Evolutionary conservation across 1,284 basidiomycete genomes (phyloP), one percentile per base, ranked within the genome.

Genomic region (Pyrrhoderma lamaoense): DNA sequence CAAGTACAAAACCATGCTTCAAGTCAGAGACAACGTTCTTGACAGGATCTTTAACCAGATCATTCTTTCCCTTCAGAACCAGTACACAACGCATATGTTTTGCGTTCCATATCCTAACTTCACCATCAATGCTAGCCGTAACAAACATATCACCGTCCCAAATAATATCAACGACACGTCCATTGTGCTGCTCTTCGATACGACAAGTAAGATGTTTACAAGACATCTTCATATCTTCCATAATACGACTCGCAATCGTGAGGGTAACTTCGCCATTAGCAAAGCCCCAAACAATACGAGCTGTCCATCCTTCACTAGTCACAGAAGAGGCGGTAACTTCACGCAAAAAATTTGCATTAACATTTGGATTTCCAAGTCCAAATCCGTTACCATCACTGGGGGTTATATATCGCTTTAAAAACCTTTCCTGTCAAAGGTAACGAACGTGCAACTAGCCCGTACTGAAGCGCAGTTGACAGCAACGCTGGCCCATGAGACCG

Each of bases 361-460:
- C 86, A 58, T 90, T 89, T 3, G 85, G 85, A 49, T 80, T 75
- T 0, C 82, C 83, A 9, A 80, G 60, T 1, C 82, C 83, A 42
- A 74, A 70, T 3, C 82, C 83, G 42, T 74, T 70, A 2, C 51
- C 51, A 2, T 82, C 83, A 1, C 75, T 74, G 0, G 87, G 77
- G 56, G 89, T 80, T 18, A 93, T 71, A 61, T 77, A 89, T 1
- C 89, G 89, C 45, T 80, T 77, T 31, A 21, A 87, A 67, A 45
- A 90, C 67, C 60, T 77, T 82, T 49, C 87, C 87, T 0, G 72
- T 82, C 44, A 88, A 70, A 0, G 87, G 84, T 34, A 82, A 65
- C 4, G 87, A 89, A 35, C 89, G 84, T 3, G 85, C 74, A 18
- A 90, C 82, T 51, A 88, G 72, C 25, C 88, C 89, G 56, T 85